phyloP scores from a whole-genome alignment of 768 basidiomycete genomes.

The Nidularia pulvinata region DNA sequence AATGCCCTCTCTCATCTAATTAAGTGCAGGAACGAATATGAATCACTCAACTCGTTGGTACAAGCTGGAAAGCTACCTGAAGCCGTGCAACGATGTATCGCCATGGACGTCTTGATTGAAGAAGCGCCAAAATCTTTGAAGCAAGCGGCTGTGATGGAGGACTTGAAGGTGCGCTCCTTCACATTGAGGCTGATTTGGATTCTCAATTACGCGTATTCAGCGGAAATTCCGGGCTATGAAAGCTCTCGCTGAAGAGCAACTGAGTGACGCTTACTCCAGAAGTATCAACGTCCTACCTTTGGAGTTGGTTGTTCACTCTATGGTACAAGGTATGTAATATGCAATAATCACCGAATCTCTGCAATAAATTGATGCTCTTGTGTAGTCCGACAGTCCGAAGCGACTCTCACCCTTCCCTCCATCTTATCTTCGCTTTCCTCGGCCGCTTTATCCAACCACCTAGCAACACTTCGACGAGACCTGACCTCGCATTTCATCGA shows the following conservation, averaged over 20 bases:
- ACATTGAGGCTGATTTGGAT: not conserved
- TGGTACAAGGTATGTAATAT: slow-evolving; percentile 38
- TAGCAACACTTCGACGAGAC: slow-evolving; percentile 67
- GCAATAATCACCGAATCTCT: not conserved
- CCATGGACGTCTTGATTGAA: slow-evolving; percentile 42
- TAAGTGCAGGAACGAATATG: slow-evolving; percentile 46
- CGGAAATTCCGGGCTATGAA: slow-evolving; percentile 50
- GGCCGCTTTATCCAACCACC: slow-evolving; percentile 49
- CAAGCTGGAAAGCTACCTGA: slow-evolving; percentile 62
- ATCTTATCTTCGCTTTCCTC: slow-evolving; percentile 61
- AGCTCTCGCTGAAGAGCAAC: slow-evolving; percentile 68
- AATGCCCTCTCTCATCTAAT: slow-evolving; percentile 56
- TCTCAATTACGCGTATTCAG: slow-evolving; percentile 28
- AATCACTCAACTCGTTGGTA: slow-evolving; percentile 41
- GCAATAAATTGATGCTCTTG: not conserved
- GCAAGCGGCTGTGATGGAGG: slow-evolving; percentile 47
- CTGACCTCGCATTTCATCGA: slow-evolving; percentile 61
- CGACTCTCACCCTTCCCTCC: slow-evolving; percentile 46
- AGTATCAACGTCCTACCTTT: slow-evolving; percentile 51
- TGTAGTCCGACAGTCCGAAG: slow-evolving; percentile 58
- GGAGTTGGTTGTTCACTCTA: slow-evolving; percentile 47
- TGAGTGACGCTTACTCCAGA: slow-evolving; percentile 66
- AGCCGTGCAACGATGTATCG: slow-evolving; percentile 46
- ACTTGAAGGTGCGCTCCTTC: slow-evolving; percentile 53
- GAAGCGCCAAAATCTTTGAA: slow-evolving; percentile 49